A percentile compares a stretch with the other conserved stretches of the same genome.
Evolutionary conservation across 192 early-diverging fungal genomes (phyloP).

Genomic region (Mortierella hygrophila): DNA sequence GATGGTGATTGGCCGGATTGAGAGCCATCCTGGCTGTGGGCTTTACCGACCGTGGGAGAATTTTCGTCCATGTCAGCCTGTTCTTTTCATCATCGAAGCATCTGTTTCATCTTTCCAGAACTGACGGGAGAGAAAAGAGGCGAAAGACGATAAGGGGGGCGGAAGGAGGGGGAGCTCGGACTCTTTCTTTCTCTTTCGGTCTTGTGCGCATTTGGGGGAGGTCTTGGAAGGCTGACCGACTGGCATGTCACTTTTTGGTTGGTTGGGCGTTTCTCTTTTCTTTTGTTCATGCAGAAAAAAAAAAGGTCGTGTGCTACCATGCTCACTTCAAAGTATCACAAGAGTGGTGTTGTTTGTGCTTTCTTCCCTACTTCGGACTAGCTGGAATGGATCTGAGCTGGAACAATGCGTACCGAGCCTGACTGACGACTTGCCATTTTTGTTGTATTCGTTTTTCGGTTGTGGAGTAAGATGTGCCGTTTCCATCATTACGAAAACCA

Average conservation of each 20-base stretch:
- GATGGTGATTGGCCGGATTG: not conserved
- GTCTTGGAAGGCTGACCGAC: not conserved
- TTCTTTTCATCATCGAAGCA: not conserved
- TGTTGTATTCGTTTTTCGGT: not conserved
- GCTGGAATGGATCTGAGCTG: not conserved
- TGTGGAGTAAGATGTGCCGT: too few relatives aligned
- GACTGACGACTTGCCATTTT: not conserved
- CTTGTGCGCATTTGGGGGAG: not conserved
- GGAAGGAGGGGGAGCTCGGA: not conserved
- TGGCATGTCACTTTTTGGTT: not conserved
- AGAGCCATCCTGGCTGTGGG: not conserved
- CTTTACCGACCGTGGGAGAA: not conserved
- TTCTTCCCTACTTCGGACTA: not conserved
- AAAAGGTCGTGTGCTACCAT: constrained; percentile 1
- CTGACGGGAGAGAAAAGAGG: not conserved
- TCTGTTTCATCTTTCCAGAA: not conserved
- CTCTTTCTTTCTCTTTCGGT: not conserved
- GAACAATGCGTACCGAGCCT: not conserved
- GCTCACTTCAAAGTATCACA: not conserved
- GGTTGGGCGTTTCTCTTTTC: constrained; percentile 4
- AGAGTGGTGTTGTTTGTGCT: not conserved
- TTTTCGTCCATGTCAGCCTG: not conserved
- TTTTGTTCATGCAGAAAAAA: not conserved
- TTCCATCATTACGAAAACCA: too few relatives aligned
- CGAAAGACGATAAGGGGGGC: not conserved